Conservation (phyloP, 306 rosid species). For the Cicer pinnatifidum region DNA sequence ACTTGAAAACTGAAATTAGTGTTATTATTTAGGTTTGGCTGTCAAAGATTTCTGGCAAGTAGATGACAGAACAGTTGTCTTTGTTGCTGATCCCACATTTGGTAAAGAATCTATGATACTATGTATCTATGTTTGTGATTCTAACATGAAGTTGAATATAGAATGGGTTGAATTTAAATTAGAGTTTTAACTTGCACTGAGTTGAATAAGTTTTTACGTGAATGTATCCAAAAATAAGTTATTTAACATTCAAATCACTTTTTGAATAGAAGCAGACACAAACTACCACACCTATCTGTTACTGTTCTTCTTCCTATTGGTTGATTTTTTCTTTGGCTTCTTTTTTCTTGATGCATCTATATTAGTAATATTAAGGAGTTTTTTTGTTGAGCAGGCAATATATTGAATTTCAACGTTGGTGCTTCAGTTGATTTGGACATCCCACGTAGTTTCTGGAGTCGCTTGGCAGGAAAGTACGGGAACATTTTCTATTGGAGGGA, state of each 20-base stretch:
- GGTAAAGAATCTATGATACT: slow-evolving; percentile 53
- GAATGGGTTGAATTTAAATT: too few relatives aligned
- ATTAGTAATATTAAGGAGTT: neutral
- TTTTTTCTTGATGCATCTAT: neutral
- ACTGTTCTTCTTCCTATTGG: neutral
- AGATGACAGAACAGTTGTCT: slow-evolving; percentile 94
- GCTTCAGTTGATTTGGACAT: slow-evolving; percentile 82
- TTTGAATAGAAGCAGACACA: neutral
- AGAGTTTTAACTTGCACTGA: neutral
- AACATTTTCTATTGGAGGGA: slow-evolving; percentile 97
- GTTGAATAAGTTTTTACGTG: too few relatives aligned
- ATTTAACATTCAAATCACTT: neutral
- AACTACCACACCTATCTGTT: slow-evolving; percentile 27
- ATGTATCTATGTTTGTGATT: neutral
- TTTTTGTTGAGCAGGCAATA: slow-evolving; percentile 68
- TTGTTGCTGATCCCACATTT: slow-evolving; percentile 98
- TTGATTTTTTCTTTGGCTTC: neutral
- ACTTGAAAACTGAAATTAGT: neutral
- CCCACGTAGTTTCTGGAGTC: slow-evolving; percentile 97
- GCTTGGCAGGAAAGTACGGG: slow-evolving; percentile 93
- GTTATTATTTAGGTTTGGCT: slow-evolving; percentile 72
- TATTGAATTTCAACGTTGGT: slow-evolving; percentile 93
- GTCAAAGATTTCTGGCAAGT: slow-evolving; percentile 92
- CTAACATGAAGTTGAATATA: too few relatives aligned
- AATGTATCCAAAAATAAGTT: neutral